Evolutionary conservation across 768 basidiomycete species (phyloP), one percentile per base, ranked within the genome.

Genomic region (Phaffia tasmanica): DNA sequence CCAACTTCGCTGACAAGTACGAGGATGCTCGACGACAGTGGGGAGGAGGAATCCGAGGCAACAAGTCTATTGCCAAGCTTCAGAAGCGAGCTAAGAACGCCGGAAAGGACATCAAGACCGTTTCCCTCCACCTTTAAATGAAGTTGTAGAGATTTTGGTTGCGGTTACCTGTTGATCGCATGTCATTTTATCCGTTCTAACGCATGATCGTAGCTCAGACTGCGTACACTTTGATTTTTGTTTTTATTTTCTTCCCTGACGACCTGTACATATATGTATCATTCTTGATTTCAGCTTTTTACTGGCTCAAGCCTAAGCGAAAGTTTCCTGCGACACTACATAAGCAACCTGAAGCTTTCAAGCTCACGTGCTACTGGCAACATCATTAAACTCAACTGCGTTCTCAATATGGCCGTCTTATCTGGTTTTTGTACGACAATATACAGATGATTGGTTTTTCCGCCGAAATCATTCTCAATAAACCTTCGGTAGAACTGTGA

Each of bases 1-100:
- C 90, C 70, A 99, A 97, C 83, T 98, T 93, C 91, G 88, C 77
- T 68, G 91, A 83, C 64, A 97, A 94, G 80, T 89, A 89, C 79
- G 93, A 94, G 72, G 91, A 93, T 73, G 82, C 86, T 63, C 85
- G 89, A 71, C 84, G 87, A 74, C 84, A 85, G 72, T 98, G 94
- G 94, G 92, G 93, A 77, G 93, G 93, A 81, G 93, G 93, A 77
- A 73, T 90, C 76, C 89, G 90, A 80, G 91, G 92, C 72, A 86
- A 88, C 83, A 94, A 95, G 81, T 76, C 74, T 49, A 84, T 88
- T 56, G 86, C 88, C 77, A 94, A 88, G 87, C 82, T 95, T 75
- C 83, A 86, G 78, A 91, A 90, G 81, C 86, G 91, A 71, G 92
- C 91, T 70, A 94, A 92, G 83, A 89, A 89, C 72, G 79, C 85